Evolutionary conservation across 2,329 filamentous ascomycete species (phyloP), one percentile per base, ranked within the genome.

Genomic region (Ascochyta koolunga): DNA sequence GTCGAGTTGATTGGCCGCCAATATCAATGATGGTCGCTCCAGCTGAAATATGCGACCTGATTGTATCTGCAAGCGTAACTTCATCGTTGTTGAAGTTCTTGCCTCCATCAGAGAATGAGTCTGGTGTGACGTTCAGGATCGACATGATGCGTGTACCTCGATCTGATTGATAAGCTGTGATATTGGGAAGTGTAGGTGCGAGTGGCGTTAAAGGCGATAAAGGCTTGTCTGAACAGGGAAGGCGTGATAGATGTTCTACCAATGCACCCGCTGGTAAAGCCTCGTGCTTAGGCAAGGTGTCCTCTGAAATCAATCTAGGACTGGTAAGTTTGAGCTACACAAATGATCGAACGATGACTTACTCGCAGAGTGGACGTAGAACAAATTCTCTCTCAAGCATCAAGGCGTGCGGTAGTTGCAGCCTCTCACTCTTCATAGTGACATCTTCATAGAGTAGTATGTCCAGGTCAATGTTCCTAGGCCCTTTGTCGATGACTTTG

Each of bases 381-480:
- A 99, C 95, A 73, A 99, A 99, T 74, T 96, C 93, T 44, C 95
- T 84, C 75, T 99, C 95, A 2, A 88, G 78, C 79, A 99, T 96
- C 37, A 90, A 82, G 27, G 85, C 80, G 72, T 99, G 95, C 10
- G 95, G 95, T 24, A 99, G 82, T 22, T 82, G 88, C n/a, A 99
- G 84, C 18, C 91, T 85, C 36, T 89, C 84, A 60, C 90, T 82
- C 35, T 85, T 76, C 45, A 96, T 77, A 3, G 76, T 78, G 55
- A 88, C 77, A 50, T 89, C 78, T 44, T 87, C 88, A 69, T 96
- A 97, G 1, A 97, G 60, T 16, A 98, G 78, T 40, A 99, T 92
- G 69, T 99, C 95, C 13, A 99, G 80, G 69, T 99, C 95, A 58
- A 99, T 96, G 69, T 92, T 96, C 24, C 95, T 85, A 1, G 95